Conservation (phyloP, 305 asterid species). For the Rubia occidens region DNA sequence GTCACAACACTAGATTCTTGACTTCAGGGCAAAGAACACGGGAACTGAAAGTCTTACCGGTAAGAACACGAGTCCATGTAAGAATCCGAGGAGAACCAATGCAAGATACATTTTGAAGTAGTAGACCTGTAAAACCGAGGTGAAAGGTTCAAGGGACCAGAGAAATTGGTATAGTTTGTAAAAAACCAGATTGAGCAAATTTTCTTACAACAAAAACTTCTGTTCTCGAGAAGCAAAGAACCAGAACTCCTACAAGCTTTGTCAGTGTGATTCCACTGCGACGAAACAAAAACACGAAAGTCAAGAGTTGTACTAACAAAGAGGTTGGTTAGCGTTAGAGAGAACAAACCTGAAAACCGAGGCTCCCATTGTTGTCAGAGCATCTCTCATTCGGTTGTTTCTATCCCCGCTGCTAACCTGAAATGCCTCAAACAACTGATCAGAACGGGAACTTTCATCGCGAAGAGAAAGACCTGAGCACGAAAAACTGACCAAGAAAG, state of each 20-base stretch:
- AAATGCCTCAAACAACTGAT: background rate
- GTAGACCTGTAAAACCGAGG: conserved; percentile 54
- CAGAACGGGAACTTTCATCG: conserved; percentile 7
- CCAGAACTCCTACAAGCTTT: conserved; percentile 92
- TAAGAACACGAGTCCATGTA: conserved; percentile 76
- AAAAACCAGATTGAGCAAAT: conserved; percentile 10
- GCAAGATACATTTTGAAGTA: conserved; percentile 92
- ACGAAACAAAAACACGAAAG: background rate
- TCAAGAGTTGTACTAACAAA: background rate
- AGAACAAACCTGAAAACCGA: conserved; percentile 79
- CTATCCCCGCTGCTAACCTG: conserved; percentile 88
- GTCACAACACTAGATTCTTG: background rate
- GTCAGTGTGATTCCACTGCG: conserved; percentile 97
- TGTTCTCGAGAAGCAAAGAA: conserved; percentile 76
- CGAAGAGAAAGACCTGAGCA: background rate
- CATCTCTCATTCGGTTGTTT: conserved; percentile 88
- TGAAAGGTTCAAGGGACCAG: background rate
- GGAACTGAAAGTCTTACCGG: conserved; percentile 49
- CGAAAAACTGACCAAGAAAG: conserved; percentile 71
- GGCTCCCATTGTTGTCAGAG: conserved; percentile 94
- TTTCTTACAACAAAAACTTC: conserved; percentile 82
- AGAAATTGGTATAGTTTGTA: background rate
- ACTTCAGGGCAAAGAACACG: background rate
- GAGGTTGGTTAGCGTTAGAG: background rate
- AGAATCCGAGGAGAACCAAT: conserved; percentile 83